Percentiles rank a stretch among this genome's conserved stretches.
Conservation (phyloP, 1,139 yeast species). For the Protomyces lactucae-debilis region DNA sequence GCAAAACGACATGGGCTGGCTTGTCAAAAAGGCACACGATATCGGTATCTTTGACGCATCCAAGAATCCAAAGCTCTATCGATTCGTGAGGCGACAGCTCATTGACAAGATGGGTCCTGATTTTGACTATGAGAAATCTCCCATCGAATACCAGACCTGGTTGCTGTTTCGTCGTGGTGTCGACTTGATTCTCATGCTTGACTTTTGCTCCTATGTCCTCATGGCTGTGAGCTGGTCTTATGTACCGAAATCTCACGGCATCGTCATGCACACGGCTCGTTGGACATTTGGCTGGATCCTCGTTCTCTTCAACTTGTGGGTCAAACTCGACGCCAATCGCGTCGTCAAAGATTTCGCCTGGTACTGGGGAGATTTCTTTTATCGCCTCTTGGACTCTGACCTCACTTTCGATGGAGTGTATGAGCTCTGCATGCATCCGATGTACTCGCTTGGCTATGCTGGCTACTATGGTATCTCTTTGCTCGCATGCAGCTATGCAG, state of each 20-base stretch:
- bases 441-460: constrained; percentile 85
- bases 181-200: constrained; percentile 80
- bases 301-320: constrained; percentile 75
- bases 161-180: constrained; percentile 72
- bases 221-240: constrained; percentile 58
- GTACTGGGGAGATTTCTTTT: constrained; percentile 88
- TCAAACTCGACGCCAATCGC: constrained; percentile 80
- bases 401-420: constrained; percentile 85
- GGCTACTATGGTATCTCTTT: constrained; percentile 57
- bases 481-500: constrained; percentile 69
- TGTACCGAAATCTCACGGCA: constrained; percentile 43
- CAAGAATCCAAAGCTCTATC: constrained; percentile 42
- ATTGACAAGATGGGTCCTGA: constrained; percentile 56
- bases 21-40: constrained; percentile 54
- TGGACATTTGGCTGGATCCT: constrained; percentile 47
- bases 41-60: constrained; percentile 47
- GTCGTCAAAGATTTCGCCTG: constrained; percentile 89
- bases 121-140: constrained; percentile 51
- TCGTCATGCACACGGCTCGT: constrained; percentile 40
- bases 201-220: constrained; percentile 70
- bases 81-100: constrained; percentile 49
- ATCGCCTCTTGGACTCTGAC: constrained; percentile 73
- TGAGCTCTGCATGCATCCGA: constrained; percentile 89
- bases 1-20: constrained; percentile 33
- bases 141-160: constrained; percentile 82